phyloP scores from a whole-genome alignment of 2,329 filamentous ascomycete species.

The Fusarium sublunatum region DNA sequence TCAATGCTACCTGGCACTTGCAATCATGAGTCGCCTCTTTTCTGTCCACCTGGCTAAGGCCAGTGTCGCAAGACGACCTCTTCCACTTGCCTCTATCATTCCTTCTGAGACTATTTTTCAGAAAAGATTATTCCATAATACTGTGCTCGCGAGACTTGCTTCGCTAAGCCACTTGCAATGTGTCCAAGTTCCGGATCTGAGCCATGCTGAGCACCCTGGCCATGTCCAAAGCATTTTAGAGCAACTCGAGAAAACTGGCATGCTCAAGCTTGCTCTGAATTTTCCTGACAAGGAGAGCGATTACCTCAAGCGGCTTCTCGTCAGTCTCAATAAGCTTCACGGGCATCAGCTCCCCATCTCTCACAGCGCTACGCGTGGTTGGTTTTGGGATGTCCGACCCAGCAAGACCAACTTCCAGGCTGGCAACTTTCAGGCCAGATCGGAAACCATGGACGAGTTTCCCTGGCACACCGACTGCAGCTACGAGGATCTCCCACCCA shows the following conservation, averaged over 20 bases:
- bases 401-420: conserved; percentile 45
- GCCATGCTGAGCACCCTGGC: conserved; percentile 18
- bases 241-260: conserved; percentile 41
- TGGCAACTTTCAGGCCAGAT: conserved; percentile 50
- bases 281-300: conserved; percentile 50
- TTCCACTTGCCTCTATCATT: background rate
- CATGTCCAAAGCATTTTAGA: conserved; percentile 35
- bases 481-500: conserved; percentile 53
- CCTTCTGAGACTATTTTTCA: background rate
- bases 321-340: conserved; percentile 49
- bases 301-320: conserved; percentile 51
- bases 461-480: conserved; percentile 60
- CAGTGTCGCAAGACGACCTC: background rate
- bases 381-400: conserved; percentile 59
- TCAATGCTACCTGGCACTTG: background rate
- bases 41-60: background rate
- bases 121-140: conserved; percentile 5
- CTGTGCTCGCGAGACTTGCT: conserved; percentile 4
- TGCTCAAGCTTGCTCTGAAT: conserved; percentile 51
- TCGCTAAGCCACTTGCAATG: conserved; percentile 17
- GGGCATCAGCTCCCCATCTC: conserved; percentile 54
- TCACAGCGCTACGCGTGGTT: conserved; percentile 55
- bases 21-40: too few relatives aligned
- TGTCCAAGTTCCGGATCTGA: conserved; percentile 27
- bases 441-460: conserved; percentile 57